These are phyloP conservation scores for Cubamyces sp. DNA, from an alignment of 768 basidiomycete genomes.

Conservation along the genomic window DNA sequence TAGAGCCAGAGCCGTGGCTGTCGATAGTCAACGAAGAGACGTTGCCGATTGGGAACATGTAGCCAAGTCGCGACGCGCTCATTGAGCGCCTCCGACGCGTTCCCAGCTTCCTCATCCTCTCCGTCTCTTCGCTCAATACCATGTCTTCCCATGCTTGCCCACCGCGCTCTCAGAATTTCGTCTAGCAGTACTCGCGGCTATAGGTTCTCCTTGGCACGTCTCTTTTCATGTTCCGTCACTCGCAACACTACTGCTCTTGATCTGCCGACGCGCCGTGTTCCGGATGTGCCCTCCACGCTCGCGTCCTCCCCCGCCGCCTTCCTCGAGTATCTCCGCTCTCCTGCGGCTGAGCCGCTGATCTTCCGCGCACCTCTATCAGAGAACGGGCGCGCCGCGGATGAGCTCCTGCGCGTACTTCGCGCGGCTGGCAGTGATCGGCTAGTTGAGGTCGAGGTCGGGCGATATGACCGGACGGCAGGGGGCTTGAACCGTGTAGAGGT, in stretches of 20 bases:
- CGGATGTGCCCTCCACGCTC: constrained; percentile 8
- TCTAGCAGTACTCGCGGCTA: too few relatives aligned
- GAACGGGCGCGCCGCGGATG: not conserved
- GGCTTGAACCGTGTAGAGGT: constrained; percentile 23
- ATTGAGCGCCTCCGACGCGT: not conserved
- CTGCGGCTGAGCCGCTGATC: constrained; percentile 3
- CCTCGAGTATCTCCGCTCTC: constrained; percentile 10
- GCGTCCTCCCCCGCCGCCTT: constrained; percentile 7
- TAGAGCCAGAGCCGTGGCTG: not conserved
- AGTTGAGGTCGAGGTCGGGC: constrained; percentile 31
- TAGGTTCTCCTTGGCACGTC: too few relatives aligned
- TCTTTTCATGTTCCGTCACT: too few relatives aligned
- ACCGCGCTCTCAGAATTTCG: too few relatives aligned
- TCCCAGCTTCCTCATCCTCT: not conserved
- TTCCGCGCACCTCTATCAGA: not conserved
- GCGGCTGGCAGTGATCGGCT: constrained; percentile 16
- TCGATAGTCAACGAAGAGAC: not conserved
- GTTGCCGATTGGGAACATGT: not conserved
- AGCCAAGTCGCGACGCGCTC: constrained; percentile 1
- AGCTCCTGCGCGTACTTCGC: constrained; percentile 23
- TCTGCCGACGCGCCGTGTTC: constrained; percentile 7
- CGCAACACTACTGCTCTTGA: too few relatives aligned
- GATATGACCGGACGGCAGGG: constrained; percentile 22
- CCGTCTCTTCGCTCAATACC: too few relatives aligned
- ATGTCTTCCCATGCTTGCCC: too few relatives aligned